Evolutionary conservation across 768 basidiomycete genomes (phyloP).

Genomic region (Termitomyces titanicus): DNA sequence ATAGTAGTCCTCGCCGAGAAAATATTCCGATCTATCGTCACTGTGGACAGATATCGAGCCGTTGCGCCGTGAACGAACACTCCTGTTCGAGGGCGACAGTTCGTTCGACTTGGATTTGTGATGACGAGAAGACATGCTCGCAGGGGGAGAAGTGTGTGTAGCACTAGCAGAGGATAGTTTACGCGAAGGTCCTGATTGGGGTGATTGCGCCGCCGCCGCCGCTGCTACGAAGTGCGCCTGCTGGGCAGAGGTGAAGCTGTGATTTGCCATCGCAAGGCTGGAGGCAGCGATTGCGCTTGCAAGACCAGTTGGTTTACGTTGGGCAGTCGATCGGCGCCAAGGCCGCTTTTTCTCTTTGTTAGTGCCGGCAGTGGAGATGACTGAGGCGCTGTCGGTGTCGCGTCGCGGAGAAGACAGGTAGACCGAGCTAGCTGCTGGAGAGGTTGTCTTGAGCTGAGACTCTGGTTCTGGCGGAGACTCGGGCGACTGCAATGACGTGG

Average conservation of each 20-base stretch:
- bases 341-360: constrained; percentile 36
- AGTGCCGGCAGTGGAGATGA: constrained; percentile 20
- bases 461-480: constrained; percentile 17
- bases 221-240: constrained; percentile 35
- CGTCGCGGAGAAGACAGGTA: constrained; percentile 13
- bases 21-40: constrained; percentile 30
- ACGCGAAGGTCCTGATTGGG: neutral
- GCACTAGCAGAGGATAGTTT: constrained; percentile 15
- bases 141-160: constrained; percentile 23
- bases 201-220: constrained; percentile 14
- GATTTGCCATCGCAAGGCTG: constrained; percentile 63
- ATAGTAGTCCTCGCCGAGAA: constrained; percentile 32
- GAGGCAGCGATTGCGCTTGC: constrained; percentile 66
- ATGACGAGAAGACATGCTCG: constrained; percentile 23
- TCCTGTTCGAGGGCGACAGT: constrained; percentile 28
- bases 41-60: constrained; percentile 25
- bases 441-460: constrained; percentile 12
- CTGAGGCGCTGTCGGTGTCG: constrained; percentile 20
- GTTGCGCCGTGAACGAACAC: constrained; percentile 8
- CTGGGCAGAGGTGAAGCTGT: constrained; percentile 45
- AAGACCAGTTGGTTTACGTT: constrained; percentile 53
- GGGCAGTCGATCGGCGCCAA: constrained; percentile 37
- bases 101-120: constrained; percentile 26
- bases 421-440: constrained; percentile 16
- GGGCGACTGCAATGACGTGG: constrained; percentile 32